These are phyloP conservation scores for Orbilia oligospora DNA, from an alignment of 2,329 filamentous ascomycete genomes.

Conservation along the genomic window DNA sequence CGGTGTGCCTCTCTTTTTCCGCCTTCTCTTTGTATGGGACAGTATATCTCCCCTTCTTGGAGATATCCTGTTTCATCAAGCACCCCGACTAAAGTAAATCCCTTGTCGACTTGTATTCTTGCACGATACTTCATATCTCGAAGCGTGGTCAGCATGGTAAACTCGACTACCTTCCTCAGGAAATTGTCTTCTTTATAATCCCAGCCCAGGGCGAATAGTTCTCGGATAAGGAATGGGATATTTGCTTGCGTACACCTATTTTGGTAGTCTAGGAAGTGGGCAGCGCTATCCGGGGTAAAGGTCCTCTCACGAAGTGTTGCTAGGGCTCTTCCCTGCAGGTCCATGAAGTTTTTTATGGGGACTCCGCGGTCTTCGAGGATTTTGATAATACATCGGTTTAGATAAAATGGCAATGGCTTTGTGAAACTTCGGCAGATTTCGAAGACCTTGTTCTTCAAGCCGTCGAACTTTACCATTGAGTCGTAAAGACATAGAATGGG, in stretches of 20 bases:
- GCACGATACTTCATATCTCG: conserved; percentile 83
- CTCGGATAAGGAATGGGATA: conserved; percentile 75
- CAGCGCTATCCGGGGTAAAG: conserved; percentile 74
- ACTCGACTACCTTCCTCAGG: conserved; percentile 78
- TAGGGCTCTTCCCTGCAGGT: conserved; percentile 76
- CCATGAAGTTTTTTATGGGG: conserved; percentile 73
- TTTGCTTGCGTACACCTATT: conserved; percentile 73
- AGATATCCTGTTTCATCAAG: conserved; percentile 85
- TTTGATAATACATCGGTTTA: conserved; percentile 87
- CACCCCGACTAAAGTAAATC: conserved; percentile 83
- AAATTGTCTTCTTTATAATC: conserved; percentile 79
- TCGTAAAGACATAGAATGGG: conserved; percentile 75
- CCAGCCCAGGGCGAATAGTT: conserved; percentile 73
- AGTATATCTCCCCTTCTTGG: conserved; percentile 77
- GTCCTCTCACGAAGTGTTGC: conserved; percentile 74
- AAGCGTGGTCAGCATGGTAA: conserved; percentile 78
- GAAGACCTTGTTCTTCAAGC: conserved; percentile 72
- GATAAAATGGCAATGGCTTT: conserved; percentile 76
- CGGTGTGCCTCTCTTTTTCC: conserved; percentile 63
- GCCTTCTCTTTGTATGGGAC: conserved; percentile 71
- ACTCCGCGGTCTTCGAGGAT: conserved; percentile 85
- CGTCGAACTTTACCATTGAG: conserved; percentile 85
- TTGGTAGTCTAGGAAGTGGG: conserved; percentile 76
- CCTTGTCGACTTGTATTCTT: conserved; percentile 79
- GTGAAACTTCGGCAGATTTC: conserved; percentile 81